Conservation (phyloP, 2,329 filamentous ascomycete genomes). For the Cladosporium oxysporum region DNA sequence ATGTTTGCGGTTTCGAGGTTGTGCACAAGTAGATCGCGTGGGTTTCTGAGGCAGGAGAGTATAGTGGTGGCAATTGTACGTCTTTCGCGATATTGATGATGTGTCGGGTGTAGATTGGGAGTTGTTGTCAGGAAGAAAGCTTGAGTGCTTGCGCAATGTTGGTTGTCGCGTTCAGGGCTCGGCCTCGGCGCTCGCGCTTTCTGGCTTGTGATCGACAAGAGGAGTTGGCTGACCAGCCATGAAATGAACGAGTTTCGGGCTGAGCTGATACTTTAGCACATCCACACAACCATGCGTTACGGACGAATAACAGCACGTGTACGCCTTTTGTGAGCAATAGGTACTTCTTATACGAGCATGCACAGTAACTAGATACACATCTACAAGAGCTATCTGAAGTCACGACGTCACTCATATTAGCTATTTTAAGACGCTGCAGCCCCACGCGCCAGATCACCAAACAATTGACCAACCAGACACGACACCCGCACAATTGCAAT, state of each 20-base stretch:
- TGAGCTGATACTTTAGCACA: not conserved
- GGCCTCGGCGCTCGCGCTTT: not conserved
- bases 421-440: not conserved
- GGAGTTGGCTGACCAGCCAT: not conserved
- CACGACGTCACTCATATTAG: not conserved
- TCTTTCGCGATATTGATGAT: not conserved
- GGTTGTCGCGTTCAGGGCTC: conserved; percentile 6
- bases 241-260: not conserved
- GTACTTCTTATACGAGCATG: not conserved
- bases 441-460: not conserved
- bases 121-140: not conserved
- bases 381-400: not conserved
- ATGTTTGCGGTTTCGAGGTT: not conserved
- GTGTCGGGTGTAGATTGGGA: not conserved
- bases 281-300: not conserved
- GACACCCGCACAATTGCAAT: not conserved
- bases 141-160: not conserved
- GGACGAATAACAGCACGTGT: not conserved
- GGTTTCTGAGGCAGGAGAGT: not conserved
- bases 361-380: conserved; percentile 5
- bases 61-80: not conserved
- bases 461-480: not conserved
- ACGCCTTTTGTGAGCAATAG: not conserved
- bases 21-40: not conserved
- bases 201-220: not conserved